phyloP scores from a whole-genome alignment of 148 eudicot species.

The Rhododendron williamsianum region DNA sequence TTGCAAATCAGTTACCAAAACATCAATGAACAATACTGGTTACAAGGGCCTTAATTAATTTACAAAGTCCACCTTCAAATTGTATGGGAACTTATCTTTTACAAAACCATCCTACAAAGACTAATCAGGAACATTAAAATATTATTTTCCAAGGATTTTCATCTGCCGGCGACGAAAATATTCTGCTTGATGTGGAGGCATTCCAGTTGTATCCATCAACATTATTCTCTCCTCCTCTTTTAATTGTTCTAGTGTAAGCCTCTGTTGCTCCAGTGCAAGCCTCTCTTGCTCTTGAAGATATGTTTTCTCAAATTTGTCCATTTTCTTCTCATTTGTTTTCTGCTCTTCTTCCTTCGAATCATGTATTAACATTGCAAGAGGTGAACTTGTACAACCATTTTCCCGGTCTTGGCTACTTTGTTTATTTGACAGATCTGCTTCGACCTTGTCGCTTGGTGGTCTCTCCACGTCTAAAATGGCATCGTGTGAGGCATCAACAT shows the following conservation, averaged over 20 bases:
- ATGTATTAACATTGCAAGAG: not conserved
- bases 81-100: not conserved
- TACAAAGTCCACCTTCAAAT: not conserved
- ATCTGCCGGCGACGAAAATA: conserved; percentile 1
- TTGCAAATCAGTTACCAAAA: not conserved
- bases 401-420: not conserved
- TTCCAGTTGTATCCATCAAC: not conserved
- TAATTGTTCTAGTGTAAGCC: not conserved
- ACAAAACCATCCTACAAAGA: not conserved
- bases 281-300: conserved; percentile 5
- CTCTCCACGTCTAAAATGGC: not conserved
- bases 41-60: not conserved
- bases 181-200: conserved; percentile 2
- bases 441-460: not conserved
- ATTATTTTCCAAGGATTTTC: conserved; percentile 1
- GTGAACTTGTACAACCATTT: not conserved
- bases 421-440: not conserved
- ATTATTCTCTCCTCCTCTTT: conserved; percentile 3
- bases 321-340: not conserved
- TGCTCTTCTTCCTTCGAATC: not conserved
- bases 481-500: not conserved
- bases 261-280: not conserved
- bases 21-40: not conserved
- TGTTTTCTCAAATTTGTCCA: not conserved
- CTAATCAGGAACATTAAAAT: not conserved